Evolutionary conservation across 2,329 filamentous ascomycete species (phyloP).

Genomic region (Rutstroemia sydowiana): DNA sequence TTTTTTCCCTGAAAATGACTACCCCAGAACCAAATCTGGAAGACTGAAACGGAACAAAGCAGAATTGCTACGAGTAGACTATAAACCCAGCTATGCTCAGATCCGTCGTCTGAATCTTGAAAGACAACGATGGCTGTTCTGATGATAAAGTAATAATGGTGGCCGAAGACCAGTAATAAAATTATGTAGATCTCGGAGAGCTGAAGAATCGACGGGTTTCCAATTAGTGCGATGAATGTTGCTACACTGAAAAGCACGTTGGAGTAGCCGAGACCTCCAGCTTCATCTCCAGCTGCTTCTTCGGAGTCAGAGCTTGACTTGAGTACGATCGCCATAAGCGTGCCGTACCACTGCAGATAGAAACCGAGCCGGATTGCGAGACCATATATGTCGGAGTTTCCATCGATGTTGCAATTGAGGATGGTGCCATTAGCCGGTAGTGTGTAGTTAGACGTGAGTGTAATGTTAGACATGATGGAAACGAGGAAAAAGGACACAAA

Average conservation of each 20-base stretch:
- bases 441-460: not conserved
- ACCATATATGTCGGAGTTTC: not conserved
- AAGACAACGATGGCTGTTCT: not conserved
- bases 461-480: not conserved
- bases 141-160: not conserved
- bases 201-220: not conserved
- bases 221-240: not conserved
- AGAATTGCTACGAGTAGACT: not conserved
- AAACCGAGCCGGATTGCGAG: not conserved
- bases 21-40: slow-evolving; percentile 1
- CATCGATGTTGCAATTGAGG: not conserved
- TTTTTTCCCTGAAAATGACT: not conserved
- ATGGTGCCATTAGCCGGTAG: not conserved
- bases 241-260: not conserved
- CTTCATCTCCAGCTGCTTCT: not conserved
- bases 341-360: not conserved
- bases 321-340: not conserved
- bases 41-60: not conserved
- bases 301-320: not conserved
- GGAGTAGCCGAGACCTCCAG: not conserved
- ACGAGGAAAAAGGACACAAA: not conserved
- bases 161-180: not conserved
- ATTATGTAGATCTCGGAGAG: not conserved
- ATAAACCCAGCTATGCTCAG: not conserved
- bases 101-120: not conserved